Percentiles rank a stretch among this genome's conserved stretches.
Conservation (phyloP, 495 filamentous ascomycete genomes). For the Xylaria venustula region DNA sequence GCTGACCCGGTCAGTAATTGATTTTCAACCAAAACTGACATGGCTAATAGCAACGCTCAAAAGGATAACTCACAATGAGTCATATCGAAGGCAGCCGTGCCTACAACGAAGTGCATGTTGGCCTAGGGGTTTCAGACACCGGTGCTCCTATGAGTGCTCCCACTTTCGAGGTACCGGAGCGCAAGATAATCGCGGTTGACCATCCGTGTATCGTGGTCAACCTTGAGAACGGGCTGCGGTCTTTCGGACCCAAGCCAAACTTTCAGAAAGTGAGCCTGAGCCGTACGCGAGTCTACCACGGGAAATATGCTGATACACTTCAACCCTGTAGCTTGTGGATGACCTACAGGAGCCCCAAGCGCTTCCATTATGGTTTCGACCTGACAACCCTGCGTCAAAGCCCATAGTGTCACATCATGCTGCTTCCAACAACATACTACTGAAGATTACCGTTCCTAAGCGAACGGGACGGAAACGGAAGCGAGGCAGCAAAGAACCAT, state of each 20-base stretch:
- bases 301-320: neutral
- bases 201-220: slow-evolving; percentile 84
- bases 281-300: neutral
- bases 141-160: slow-evolving; percentile 28
- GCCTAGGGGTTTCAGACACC: neutral
- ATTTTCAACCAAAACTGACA: too few species aligned
- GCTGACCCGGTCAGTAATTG: too few species aligned
- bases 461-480: slow-evolving; percentile 82
- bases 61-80: neutral
- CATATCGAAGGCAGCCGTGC: neutral
- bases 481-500: slow-evolving; percentile 67
- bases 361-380: slow-evolving; percentile 67
- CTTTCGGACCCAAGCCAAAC: slow-evolving; percentile 66
- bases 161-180: slow-evolving; percentile 54
- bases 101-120: neutral
- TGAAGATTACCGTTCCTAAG: slow-evolving; percentile 86
- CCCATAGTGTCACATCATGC: slow-evolving; percentile 70
- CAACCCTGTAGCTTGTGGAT: slow-evolving; percentile 18
- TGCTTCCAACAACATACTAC: slow-evolving; percentile 72
- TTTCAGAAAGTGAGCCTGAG: slow-evolving; percentile 65
- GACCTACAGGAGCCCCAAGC: slow-evolving; percentile 32
- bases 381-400: slow-evolving; percentile 72
- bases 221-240: slow-evolving; percentile 75
- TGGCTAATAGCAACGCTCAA: neutral
- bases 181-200: slow-evolving; percentile 73